Conservation (phyloP, 495 filamentous ascomycete genomes). For the Ascodesmis nigricans region DNA sequence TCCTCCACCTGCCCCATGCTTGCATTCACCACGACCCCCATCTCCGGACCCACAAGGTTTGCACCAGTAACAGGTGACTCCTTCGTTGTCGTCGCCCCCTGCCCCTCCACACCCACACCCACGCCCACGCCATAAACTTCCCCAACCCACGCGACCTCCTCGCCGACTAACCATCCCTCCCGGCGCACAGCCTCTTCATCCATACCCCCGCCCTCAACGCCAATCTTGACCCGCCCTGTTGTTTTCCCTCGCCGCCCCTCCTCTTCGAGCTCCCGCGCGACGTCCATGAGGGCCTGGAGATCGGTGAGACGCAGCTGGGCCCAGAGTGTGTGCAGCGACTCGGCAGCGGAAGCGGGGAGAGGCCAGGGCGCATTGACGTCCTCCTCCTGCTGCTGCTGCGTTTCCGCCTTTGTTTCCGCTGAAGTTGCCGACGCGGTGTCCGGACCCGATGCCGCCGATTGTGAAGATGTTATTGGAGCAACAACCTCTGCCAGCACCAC, state of each 20-base stretch:
- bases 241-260: slow-evolving; percentile 18
- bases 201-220: slow-evolving; percentile 21
- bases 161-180: slow-evolving; percentile 21
- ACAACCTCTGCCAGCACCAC: slow-evolving; percentile 5
- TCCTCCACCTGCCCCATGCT: slow-evolving; percentile 1
- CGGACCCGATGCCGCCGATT: background rate
- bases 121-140: too few species aligned
- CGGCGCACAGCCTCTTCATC: slow-evolving; percentile 20
- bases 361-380: too few species aligned
- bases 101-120: too few species aligned
- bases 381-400: too few species aligned
- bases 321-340: slow-evolving; percentile 16
- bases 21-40: too few species aligned
- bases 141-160: slow-evolving; percentile 20
- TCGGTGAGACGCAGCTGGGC: slow-evolving; percentile 15
- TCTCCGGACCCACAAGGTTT: background rate
- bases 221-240: slow-evolving; percentile 17
- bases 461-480: background rate
- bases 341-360: slow-evolving; percentile 1
- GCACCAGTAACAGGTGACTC: background rate
- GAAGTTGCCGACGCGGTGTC: slow-evolving; percentile 1
- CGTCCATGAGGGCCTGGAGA: slow-evolving; percentile 15
- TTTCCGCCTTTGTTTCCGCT: slow-evolving; percentile 3
- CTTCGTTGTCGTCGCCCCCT: background rate
- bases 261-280: slow-evolving; percentile 19